Evolutionary conservation across 2,329 filamentous ascomycete genomes (phyloP), one percentile per base, ranked within the genome.

Genomic region (Calonectria naviculata): DNA sequence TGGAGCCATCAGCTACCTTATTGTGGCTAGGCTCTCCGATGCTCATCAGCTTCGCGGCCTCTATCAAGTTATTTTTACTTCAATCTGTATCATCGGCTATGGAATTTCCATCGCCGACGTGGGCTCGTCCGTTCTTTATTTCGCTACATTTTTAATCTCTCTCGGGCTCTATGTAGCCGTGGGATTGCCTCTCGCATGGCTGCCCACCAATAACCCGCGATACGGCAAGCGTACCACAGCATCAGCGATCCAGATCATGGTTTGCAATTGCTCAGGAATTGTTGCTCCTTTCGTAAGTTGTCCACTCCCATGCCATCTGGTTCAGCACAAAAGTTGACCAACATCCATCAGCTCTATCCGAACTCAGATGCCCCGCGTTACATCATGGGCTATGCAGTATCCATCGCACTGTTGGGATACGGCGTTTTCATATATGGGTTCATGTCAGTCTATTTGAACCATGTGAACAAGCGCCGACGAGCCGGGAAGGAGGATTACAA

Each of bases 1-100:
- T 4, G 90, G 90, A 3, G 90, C 90, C 0, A 84, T 91, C 46
- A 87, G 85, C 0, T 92, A 91, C 73, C 82, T 92, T 19, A 68
- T 84, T 2, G 83, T 88, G 4, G 90, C 90, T 9, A 86, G 85
- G 76, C 79, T 90, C 65, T 90, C 88, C 26, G 90, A 92, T 77
- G 82, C 77, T 91, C 5, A 89, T 69, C 89, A 91, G 75, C 83
- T 81, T 42, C 87, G 91, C 54, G 90, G 85, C 0, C 74, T 90
- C 0, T 90, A 89, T 63, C 84, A 84, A 12, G 84, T 89, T 19
- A 71, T 87, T 5, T 89, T 91, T 71, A 86, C 86, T 2, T 73
- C 83, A 2, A 82, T 92, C 49, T 88, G 87, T 29, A 86, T 91
- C 56, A 75, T 90, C 7, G 90, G 90, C 0, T 92, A 92, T 68